These are phyloP conservation scores for Annulohypoxylon bovei DNA, from an alignment of 495 filamentous ascomycete genomes.

Conservation along the genomic window DNA sequence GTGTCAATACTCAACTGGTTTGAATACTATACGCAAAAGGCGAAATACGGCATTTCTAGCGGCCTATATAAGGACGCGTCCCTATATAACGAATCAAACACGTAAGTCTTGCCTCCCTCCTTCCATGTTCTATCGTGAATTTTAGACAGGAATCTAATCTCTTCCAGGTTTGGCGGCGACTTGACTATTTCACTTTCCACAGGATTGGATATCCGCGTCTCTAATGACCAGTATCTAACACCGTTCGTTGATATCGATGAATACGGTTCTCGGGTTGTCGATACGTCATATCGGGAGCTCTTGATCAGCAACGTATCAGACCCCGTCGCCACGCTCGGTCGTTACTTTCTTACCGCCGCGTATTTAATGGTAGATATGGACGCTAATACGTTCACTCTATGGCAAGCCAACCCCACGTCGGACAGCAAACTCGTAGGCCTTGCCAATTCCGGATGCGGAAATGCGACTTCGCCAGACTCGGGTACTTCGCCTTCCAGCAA, in stretches of 20 bases:
- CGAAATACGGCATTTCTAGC: neutral
- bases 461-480: neutral
- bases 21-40: neutral
- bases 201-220: neutral
- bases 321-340: neutral
- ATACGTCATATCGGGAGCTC: neutral
- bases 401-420: neutral
- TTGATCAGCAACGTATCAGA: neutral
- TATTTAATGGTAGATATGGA: slow-evolving; percentile 1
- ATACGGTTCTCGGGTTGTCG: neutral
- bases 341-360: neutral
- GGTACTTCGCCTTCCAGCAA: neutral
- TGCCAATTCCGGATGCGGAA: neutral
- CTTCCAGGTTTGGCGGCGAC: neutral
- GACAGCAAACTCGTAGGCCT: neutral
- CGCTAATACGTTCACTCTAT: neutral
- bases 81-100: neutral
- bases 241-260: neutral
- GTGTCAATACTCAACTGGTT: neutral
- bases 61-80: neutral
- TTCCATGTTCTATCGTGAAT: too few species aligned
- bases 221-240: neutral
- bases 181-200: neutral
- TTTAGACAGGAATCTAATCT: neutral
- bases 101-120: neutral